Evolutionary conservation across 345 rosid genomes (phyloP).

Genomic region (Rhizophora mangle): DNA sequence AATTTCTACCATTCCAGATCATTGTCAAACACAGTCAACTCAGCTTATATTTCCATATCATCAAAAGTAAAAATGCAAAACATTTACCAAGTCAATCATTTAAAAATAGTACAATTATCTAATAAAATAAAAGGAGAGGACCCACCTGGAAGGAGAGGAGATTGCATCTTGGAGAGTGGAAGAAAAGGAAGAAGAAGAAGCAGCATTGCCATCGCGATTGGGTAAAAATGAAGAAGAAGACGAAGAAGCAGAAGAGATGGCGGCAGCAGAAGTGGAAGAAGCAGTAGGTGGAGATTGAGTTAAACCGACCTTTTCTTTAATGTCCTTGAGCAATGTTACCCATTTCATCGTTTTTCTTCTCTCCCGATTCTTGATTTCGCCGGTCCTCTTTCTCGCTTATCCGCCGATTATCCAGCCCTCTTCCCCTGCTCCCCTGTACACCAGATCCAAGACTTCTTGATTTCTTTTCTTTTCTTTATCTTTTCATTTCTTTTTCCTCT

Average conservation of each 20-base stretch:
- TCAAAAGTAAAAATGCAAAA: background rate
- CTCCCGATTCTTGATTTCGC: conserved; percentile 32
- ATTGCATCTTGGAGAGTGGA: conserved; percentile 37
- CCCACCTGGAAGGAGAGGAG: conserved; percentile 68
- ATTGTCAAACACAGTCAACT: conserved; percentile 22
- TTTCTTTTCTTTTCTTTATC: background rate
- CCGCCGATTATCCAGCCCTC: conserved; percentile 18
- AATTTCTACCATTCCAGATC: conserved; percentile 5
- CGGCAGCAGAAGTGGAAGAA: conserved; percentile 34
- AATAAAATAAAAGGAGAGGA: background rate
- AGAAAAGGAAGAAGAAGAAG: conserved; percentile 15
- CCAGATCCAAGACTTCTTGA: conserved; percentile 34
- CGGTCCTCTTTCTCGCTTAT: conserved; percentile 36
- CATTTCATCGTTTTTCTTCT: conserved; percentile 79
- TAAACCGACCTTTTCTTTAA: conserved; percentile 96
- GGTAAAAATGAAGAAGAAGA: conserved; percentile 22
- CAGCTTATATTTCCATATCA: background rate
- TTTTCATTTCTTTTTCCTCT: background rate
- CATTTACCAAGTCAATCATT: background rate
- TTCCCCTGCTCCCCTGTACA: conserved; percentile 17
- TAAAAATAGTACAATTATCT: background rate
- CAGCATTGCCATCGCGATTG: conserved; percentile 37
- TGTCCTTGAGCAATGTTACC: conserved; percentile 96
- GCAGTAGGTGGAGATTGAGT: conserved; percentile 51
- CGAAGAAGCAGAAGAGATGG: conserved; percentile 37